Evolutionary conservation across 1,139 yeast species (phyloP).

Genomic region (Arxiozyma bovina): DNA sequence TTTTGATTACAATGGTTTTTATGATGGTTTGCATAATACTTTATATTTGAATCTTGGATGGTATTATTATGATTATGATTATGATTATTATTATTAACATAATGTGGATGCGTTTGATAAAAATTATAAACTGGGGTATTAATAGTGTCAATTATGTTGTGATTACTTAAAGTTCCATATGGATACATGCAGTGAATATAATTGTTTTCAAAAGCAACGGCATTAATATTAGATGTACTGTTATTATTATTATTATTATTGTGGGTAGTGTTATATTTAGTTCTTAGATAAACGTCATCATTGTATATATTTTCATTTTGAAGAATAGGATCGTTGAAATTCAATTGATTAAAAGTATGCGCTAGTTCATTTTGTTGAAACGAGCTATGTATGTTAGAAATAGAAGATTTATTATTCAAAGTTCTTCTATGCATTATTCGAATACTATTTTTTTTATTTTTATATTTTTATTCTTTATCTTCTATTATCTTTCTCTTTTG

Average conservation of each 20-base stretch:
- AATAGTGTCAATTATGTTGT: background rate
- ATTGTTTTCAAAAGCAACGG: background rate
- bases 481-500: background rate
- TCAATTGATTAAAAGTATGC: background rate
- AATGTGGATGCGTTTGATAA: background rate
- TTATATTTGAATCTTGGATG: background rate
- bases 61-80: background rate
- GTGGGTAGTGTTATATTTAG: background rate
- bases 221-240: too few species aligned
- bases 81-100: background rate
- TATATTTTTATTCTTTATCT: too few species aligned
- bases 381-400: background rate
- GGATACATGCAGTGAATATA: background rate
- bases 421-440: conserved; percentile 5
- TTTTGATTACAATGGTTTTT: background rate
- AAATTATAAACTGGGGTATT: background rate
- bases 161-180: background rate
- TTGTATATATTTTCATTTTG: background rate
- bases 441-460: too few species aligned
- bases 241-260: too few species aligned
- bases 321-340: background rate
- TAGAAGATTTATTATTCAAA: conserved; percentile 7
- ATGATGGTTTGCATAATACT: background rate
- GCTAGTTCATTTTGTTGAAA: background rate
- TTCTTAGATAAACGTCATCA: background rate